Conservation (phyloP, 305 asterid genomes). For the Salvia sclarea region DNA sequence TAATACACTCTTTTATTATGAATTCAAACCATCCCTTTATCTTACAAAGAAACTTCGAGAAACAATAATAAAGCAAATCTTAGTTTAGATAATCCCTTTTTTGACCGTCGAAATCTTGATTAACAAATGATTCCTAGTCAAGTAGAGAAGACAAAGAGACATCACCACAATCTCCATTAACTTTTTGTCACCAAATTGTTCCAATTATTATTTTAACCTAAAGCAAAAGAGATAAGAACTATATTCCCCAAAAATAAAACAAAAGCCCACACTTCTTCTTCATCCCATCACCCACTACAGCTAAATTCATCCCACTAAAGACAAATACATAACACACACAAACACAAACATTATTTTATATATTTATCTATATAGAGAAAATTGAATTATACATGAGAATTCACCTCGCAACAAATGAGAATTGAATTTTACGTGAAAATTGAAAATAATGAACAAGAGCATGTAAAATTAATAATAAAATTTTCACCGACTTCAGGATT, state of each 20-base stretch:
- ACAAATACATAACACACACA: slow-evolving; percentile 17
- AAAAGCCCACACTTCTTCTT: neutral
- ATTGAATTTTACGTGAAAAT: no score
- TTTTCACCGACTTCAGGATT: no score
- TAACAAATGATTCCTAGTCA: slow-evolving; percentile 34
- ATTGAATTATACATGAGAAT: no score
- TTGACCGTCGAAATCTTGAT: slow-evolving; percentile 36
- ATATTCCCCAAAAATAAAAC: neutral
- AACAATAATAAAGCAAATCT: neutral
- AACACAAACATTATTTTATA: no score
- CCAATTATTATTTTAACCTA: slow-evolving; percentile 3
- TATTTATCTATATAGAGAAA: neutral
- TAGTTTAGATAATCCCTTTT: slow-evolving; percentile 16
- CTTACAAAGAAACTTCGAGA: neutral
- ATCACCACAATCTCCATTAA: neutral
- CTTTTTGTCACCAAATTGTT: slow-evolving; percentile 12
- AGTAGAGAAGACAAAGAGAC: slow-evolving; percentile 30
- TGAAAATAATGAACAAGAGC: no score
- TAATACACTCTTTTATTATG: no score
- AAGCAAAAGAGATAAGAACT: neutral
- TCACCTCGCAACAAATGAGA: no score
- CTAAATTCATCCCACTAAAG: slow-evolving; percentile 20
- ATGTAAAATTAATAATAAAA: no score
- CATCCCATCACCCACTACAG: slow-evolving; percentile 4
- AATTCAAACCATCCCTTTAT: neutral